These are phyloP conservation scores for Penicillium frequentans DNA, from an alignment of 2,329 filamentous ascomycete genomes.

Conservation along the genomic window DNA sequence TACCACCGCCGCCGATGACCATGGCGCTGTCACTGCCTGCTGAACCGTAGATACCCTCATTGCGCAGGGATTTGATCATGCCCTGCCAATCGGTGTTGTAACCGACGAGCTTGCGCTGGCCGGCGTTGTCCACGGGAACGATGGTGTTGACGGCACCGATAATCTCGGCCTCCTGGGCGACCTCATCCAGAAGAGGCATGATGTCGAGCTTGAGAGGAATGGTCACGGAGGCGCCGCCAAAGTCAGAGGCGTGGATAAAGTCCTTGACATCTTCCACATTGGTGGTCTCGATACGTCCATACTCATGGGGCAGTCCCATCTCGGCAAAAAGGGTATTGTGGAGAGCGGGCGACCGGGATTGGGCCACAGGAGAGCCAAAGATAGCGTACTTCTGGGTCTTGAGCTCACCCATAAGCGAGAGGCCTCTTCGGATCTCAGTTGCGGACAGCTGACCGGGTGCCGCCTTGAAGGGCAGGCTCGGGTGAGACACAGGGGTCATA, in stretches of 20 bases:
- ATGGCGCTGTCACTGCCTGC: slow-evolving; percentile 58
- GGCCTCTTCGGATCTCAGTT: slow-evolving; percentile 76
- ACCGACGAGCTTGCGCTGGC: slow-evolving; percentile 62
- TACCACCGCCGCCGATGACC: slow-evolving; percentile 89
- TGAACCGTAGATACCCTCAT: slow-evolving; percentile 60
- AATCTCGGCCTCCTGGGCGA: slow-evolving; percentile 73
- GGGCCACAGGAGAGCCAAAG: slow-evolving; percentile 80
- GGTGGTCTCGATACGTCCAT: slow-evolving; percentile 73
- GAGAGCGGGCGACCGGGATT: slow-evolving; percentile 81
- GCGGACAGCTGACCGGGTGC: slow-evolving; percentile 93
- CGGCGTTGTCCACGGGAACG: slow-evolving; percentile 58
- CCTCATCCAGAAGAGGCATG: slow-evolving; percentile 74
- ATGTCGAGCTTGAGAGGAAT: slow-evolving; percentile 93
- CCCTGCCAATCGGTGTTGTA: slow-evolving; percentile 97
- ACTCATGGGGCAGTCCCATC: slow-evolving; percentile 81
- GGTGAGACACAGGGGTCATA: slow-evolving; percentile 92
- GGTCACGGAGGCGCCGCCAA: slow-evolving; percentile 92
- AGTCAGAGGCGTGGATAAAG: slow-evolving; percentile 68
- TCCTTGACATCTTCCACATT: slow-evolving; percentile 59
- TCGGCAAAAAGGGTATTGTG: slow-evolving; percentile 82
- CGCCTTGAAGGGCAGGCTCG: slow-evolving; percentile 84
- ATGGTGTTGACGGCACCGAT: slow-evolving; percentile 97
- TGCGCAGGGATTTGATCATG: slow-evolving; percentile 77
- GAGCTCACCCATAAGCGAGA: slow-evolving; percentile 78
- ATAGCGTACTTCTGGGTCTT: slow-evolving; percentile 76